These are phyloP conservation scores for Alternaria alternata DNA, from an alignment of 2,329 filamentous ascomycete genomes.

Conservation along the genomic window DNA sequence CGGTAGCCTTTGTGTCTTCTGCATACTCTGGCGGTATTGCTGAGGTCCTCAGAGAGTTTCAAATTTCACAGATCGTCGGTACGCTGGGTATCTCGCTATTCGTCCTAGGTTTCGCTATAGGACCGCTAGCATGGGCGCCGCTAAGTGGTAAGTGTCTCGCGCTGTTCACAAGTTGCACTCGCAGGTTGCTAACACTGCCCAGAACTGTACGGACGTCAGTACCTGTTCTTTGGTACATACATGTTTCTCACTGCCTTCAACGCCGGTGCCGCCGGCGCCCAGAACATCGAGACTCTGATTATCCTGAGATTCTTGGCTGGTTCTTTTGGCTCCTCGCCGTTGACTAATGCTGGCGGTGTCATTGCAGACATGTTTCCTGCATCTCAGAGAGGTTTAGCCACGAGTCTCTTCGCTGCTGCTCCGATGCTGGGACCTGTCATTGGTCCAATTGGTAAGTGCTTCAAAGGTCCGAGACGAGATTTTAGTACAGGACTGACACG, in stretches of 20 bases:
- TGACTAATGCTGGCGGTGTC: constrained; percentile 70
- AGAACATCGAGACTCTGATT: constrained; percentile 67
- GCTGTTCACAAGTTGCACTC: no score
- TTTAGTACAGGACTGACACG: constrained; percentile 12
- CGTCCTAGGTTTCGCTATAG: constrained; percentile 54
- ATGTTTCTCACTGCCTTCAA: constrained; percentile 67
- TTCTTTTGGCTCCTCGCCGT: constrained; percentile 66
- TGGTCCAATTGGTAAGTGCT: constrained; percentile 51
- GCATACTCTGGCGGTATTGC: no score
- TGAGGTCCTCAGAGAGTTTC: no score
- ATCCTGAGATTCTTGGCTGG: constrained; percentile 73
- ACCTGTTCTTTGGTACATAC: constrained; percentile 68
- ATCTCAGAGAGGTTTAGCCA: constrained; percentile 54
- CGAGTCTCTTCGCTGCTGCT: constrained; percentile 54
- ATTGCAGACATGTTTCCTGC: constrained; percentile 24
- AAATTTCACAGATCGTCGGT: no score
- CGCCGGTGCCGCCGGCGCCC: constrained; percentile 64
- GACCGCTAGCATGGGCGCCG: constrained; percentile 59
- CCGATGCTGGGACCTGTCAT: constrained; percentile 59
- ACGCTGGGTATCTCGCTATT: constrained; percentile 53
- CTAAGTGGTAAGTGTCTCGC: constrained; percentile 36
- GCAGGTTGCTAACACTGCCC: constrained; percentile 28
- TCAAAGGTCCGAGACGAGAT: not conserved
- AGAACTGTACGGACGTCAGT: constrained; percentile 57
- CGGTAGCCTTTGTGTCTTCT: no score